A percentile compares a stretch with the other conserved stretches of the same genome.
These are phyloP conservation scores for Wickerhamiella alocasiicola DNA, from an alignment of 805 yeast species.

Conservation along the genomic window DNA sequence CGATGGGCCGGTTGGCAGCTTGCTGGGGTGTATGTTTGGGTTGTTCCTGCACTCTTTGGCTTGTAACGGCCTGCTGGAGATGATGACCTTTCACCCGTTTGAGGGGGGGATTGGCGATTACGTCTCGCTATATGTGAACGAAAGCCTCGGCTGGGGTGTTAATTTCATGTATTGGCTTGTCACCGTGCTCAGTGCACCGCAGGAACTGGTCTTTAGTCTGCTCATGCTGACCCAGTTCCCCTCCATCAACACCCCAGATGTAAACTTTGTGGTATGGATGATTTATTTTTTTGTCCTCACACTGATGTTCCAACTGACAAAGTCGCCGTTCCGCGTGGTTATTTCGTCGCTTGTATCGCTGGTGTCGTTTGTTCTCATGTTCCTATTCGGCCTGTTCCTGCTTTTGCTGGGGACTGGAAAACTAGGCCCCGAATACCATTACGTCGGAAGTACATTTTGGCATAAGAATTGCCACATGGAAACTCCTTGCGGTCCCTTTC, in stretches of 20 bases:
- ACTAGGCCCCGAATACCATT: slow-evolving; percentile 32
- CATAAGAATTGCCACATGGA: neutral
- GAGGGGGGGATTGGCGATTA: slow-evolving; percentile 54
- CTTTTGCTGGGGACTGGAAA: slow-evolving; percentile 52
- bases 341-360: slow-evolving; percentile 8
- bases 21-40: slow-evolving; percentile 14
- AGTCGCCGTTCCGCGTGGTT: neutral
- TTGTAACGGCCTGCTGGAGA: slow-evolving; percentile 31
- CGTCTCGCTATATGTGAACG: slow-evolving; percentile 45
- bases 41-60: slow-evolving; percentile 9
- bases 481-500: slow-evolving; percentile 5
- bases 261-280: slow-evolving; percentile 14
- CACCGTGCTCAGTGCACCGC: slow-evolving; percentile 41
- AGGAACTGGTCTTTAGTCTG: slow-evolving; percentile 65
- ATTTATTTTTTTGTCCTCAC: slow-evolving; percentile 13
- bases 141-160: slow-evolving; percentile 44
- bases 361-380: neutral
- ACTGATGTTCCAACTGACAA: neutral
- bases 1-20: slow-evolving; percentile 17
- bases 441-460: slow-evolving; percentile 66
- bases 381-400: slow-evolving; percentile 40
- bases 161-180: slow-evolving; percentile 37
- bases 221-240: slow-evolving; percentile 58
- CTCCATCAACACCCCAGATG: slow-evolving; percentile 32
- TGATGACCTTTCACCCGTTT: slow-evolving; percentile 40